Evolutionary conservation across 1,139 yeast species (phyloP).

Genomic region (Cylindricascospora bacillispora): DNA sequence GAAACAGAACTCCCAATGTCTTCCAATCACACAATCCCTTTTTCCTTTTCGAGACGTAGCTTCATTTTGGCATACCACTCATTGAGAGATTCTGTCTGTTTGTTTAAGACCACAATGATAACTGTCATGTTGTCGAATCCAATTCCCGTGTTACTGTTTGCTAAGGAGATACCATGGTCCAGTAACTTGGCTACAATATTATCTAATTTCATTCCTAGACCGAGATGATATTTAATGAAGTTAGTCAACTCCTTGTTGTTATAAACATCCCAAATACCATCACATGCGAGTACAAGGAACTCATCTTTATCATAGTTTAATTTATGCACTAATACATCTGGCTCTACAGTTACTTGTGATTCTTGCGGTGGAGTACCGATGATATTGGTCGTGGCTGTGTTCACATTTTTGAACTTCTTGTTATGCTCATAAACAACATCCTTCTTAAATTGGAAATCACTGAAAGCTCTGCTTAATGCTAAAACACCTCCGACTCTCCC

Average conservation of each 20-base stretch:
- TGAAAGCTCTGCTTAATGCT: constrained; percentile 66
- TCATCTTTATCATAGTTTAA: constrained; percentile 41
- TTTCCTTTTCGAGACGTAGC: constrained; percentile 37
- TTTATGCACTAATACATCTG: constrained; percentile 47
- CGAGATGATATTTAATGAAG: constrained; percentile 44
- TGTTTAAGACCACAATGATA: constrained; percentile 49
- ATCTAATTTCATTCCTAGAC: constrained; percentile 44
- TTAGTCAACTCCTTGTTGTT: constrained; percentile 42
- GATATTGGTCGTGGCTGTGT: constrained; percentile 5
- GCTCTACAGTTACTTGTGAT: constrained; percentile 49
- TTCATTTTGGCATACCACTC: constrained; percentile 50
- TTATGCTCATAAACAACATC: constrained; percentile 28
- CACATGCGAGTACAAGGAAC: constrained; percentile 58
- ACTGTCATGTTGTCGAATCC: constrained; percentile 78
- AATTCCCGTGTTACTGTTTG: constrained; percentile 60
- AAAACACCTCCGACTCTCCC: constrained; percentile 63
- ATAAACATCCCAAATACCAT: constrained; percentile 74
- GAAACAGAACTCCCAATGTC: too few species aligned
- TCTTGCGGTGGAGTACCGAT: constrained; percentile 26
- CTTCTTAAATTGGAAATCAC: constrained; percentile 54
- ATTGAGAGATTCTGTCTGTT: constrained; percentile 31
- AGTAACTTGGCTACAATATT: constrained; percentile 46
- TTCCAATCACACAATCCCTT: constrained; percentile 21
- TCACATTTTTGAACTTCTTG: neutral
- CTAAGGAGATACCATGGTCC: constrained; percentile 60